Evolutionary conservation across 768 basidiomycete species (phyloP).

Genomic region (Steccherinum ochraceum): DNA sequence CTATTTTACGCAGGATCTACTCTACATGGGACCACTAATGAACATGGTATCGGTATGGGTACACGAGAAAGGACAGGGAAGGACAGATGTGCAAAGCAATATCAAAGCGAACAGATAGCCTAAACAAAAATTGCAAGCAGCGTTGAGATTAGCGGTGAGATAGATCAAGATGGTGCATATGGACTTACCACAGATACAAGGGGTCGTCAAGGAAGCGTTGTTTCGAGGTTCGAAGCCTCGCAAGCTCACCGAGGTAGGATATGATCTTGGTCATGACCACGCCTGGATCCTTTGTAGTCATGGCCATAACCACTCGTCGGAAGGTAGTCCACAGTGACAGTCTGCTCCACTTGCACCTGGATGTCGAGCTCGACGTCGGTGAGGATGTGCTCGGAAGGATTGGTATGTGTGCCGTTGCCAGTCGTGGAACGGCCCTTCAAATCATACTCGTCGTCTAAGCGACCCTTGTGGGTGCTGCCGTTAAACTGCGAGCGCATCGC

Average conservation of each 20-base stretch:
- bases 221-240: no score
- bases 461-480: not conserved
- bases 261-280: not conserved
- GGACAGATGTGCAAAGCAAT: not conserved
- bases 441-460: not conserved
- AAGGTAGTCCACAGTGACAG: conserved; percentile 3
- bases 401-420: not conserved
- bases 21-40: not conserved
- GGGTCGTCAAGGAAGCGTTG: no score
- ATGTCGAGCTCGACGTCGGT: conserved; percentile 4
- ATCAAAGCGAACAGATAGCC: not conserved
- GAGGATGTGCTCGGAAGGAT: not conserved
- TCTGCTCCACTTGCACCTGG: conserved; percentile 5
- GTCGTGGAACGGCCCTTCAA: not conserved
- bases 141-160: not conserved
- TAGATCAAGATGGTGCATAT: no score
- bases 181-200: not conserved
- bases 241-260: not conserved
- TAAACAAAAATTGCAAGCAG: not conserved
- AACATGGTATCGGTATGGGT: not conserved
- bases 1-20: no score
- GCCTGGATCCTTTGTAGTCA: not conserved
- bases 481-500: conserved; percentile 7
- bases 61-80: not conserved
- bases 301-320: not conserved